Percentiles rank a stretch among this genome's conserved stretches.
Conservation (phyloP, 768 basidiomycete genomes). For the Kwoniella newhampshirensis region DNA sequence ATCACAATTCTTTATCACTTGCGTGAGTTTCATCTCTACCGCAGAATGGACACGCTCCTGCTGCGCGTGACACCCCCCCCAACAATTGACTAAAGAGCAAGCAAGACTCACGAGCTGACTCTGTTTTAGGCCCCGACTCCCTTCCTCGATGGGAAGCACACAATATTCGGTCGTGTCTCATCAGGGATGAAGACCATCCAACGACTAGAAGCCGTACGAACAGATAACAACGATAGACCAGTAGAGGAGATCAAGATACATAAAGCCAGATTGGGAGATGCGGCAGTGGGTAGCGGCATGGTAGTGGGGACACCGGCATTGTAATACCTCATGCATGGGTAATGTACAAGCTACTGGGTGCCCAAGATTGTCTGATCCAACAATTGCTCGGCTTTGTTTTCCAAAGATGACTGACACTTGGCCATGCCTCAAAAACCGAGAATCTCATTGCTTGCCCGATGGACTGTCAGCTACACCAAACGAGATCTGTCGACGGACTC, state of each 20-base stretch:
- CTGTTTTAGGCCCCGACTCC: slow-evolving; percentile 50
- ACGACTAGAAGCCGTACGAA: slow-evolving; percentile 82
- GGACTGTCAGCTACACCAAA: not conserved
- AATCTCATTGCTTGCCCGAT: slow-evolving; percentile 19
- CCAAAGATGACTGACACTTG: no score
- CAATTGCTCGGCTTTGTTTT: no score
- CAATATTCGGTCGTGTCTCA: slow-evolving; percentile 73
- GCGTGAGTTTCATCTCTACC: slow-evolving; percentile 41
- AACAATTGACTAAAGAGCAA: not conserved
- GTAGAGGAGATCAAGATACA: slow-evolving; percentile 87
- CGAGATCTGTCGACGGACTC: slow-evolving; percentile 3
- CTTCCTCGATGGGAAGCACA: slow-evolving; percentile 56
- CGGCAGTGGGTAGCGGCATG: slow-evolving; percentile 4
- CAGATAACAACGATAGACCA: slow-evolving; percentile 77
- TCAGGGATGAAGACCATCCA: slow-evolving; percentile 91
- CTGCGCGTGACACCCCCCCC: no score
- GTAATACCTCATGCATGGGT: not conserved
- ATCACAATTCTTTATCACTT: slow-evolving; percentile 52
- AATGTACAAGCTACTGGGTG: no score
- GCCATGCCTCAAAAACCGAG: slow-evolving; percentile 26
- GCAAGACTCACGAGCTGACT: slow-evolving; percentile 10
- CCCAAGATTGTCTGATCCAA: no score
- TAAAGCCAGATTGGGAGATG: slow-evolving; percentile 62
- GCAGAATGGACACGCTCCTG: no score
- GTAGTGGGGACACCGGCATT: slow-evolving; percentile 12